Evolutionary conservation across 2,329 filamentous ascomycete species (phyloP).

Genomic region (Thielaviopsis punctulata): DNA sequence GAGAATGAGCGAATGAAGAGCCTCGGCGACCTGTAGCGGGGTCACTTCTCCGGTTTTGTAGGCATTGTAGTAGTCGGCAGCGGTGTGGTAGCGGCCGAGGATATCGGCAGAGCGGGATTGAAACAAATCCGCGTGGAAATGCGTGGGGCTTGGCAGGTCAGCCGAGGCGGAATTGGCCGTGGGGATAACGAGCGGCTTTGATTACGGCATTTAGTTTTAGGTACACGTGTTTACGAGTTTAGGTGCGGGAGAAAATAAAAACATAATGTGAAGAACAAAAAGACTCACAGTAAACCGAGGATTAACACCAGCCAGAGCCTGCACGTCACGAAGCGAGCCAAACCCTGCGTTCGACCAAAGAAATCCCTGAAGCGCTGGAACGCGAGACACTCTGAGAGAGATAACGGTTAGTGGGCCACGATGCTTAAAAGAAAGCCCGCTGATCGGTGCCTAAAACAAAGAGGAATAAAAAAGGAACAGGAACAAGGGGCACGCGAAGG

Average conservation of each 20-base stretch:
- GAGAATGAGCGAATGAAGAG: conserved; percentile 53
- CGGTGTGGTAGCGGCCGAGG: conserved; percentile 44
- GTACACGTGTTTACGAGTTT: background rate
- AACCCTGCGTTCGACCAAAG: conserved; percentile 12
- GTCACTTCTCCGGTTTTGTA: conserved; percentile 55
- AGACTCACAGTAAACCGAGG: conserved; percentile 10
- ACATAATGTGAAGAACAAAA: conserved; percentile 6
- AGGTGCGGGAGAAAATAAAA: background rate
- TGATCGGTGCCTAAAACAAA: too few species aligned
- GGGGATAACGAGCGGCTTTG: conserved; percentile 39
- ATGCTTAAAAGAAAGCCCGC: too few species aligned
- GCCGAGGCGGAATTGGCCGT: conserved; percentile 21
- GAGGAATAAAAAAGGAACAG: too few species aligned
- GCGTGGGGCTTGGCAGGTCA: conserved; percentile 19
- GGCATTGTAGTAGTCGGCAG: conserved; percentile 58
- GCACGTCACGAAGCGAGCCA: conserved; percentile 7
- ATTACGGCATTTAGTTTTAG: too few species aligned
- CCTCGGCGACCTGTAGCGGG: conserved; percentile 53
- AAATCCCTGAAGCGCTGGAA: conserved; percentile 3
- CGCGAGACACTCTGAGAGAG: background rate
- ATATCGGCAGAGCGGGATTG: conserved; percentile 24
- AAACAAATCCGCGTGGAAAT: conserved; percentile 25
- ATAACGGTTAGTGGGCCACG: background rate
- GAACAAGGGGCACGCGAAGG: too few species aligned
- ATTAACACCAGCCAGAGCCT: conserved; percentile 1